phyloP scores from a whole-genome alignment of 2,329 filamentous ascomycete genomes.

The Pyrenochaeta sp. region DNA sequence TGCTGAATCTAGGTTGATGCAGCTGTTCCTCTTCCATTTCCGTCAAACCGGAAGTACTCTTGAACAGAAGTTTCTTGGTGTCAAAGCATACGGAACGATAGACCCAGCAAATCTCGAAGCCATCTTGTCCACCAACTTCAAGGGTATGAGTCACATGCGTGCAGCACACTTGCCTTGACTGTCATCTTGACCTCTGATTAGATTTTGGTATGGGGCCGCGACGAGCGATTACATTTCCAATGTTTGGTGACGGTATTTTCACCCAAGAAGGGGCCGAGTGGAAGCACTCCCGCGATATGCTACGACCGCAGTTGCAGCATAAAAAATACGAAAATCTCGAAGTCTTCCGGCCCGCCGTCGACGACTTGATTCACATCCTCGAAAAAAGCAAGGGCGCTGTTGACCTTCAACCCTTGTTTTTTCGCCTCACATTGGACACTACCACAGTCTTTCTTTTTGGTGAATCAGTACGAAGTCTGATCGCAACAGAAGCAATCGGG shows the following conservation, averaged over 20 bases:
- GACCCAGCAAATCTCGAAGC: slow-evolving; percentile 34
- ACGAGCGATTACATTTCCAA: slow-evolving; percentile 42
- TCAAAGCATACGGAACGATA: slow-evolving; percentile 26
- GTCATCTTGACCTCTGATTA: no score
- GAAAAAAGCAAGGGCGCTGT: slow-evolving; percentile 55
- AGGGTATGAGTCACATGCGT: slow-evolving; percentile 21
- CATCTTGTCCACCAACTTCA: slow-evolving; percentile 27
- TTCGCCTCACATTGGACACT: slow-evolving; percentile 70
- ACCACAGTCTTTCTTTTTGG: slow-evolving; percentile 75
- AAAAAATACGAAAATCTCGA: slow-evolving; percentile 58
- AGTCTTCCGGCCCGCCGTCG: slow-evolving; percentile 65
- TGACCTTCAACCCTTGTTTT: slow-evolving; percentile 69
- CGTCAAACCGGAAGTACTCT: slow-evolving; percentile 41
- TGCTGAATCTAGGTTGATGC: slow-evolving; percentile 31
- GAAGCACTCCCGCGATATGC: slow-evolving; percentile 44
- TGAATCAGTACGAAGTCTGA: slow-evolving; percentile 45
- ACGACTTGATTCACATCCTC: slow-evolving; percentile 62
- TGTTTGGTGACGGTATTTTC: slow-evolving; percentile 52
- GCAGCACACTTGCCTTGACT: no score
- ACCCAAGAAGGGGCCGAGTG: slow-evolving; percentile 42
- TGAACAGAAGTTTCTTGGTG: slow-evolving; percentile 28
- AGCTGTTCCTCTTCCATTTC: slow-evolving; percentile 44
- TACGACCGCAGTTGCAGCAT: slow-evolving; percentile 57
- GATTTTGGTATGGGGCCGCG: slow-evolving; percentile 50
- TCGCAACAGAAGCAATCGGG: slow-evolving; percentile 19